phyloP scores from a whole-genome alignment of 768 basidiomycete species.

The Auricularia sp. region DNA sequence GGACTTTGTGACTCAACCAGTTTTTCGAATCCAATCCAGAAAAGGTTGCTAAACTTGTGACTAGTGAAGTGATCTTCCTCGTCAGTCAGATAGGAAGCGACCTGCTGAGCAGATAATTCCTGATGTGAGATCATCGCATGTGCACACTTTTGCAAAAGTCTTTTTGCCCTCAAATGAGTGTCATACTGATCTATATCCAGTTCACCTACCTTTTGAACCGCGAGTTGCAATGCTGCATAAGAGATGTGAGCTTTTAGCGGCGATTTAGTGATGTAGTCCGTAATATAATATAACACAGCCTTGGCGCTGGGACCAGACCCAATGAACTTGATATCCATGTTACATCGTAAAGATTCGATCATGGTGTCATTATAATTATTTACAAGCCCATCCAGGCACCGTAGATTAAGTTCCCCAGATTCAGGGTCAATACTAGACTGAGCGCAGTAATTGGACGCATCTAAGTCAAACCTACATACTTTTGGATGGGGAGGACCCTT shows the following conservation, averaged over 20 bases:
- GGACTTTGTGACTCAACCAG: neutral
- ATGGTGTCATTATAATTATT: slow-evolving; percentile 8
- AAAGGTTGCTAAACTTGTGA: slow-evolving; percentile 10
- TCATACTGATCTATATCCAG: neutral
- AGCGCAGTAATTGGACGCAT: slow-evolving; percentile 8
- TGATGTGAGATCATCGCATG: slow-evolving; percentile 13
- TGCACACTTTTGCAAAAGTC: slow-evolving; percentile 9
- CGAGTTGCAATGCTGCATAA: slow-evolving; percentile 1
- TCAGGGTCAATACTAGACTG: slow-evolving; percentile 6
- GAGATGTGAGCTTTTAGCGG: slow-evolving; percentile 13
- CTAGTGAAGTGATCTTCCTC: slow-evolving; percentile 15
- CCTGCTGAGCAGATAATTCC: slow-evolving; percentile 22
- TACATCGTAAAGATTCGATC: slow-evolving; percentile 9
- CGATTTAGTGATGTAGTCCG: slow-evolving; percentile 29
- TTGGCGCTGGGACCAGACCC: slow-evolving; percentile 23
- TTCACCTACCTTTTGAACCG: slow-evolving; percentile 1
- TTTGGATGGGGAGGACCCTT: slow-evolving; percentile 3
- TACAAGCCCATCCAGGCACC: slow-evolving; percentile 6
- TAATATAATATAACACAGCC: slow-evolving; percentile 25
- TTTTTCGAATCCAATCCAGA: neutral
- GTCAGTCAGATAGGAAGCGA: slow-evolving; percentile 19
- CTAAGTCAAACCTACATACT: slow-evolving; percentile 4
- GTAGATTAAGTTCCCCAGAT: slow-evolving; percentile 5
- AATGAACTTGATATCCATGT: slow-evolving; percentile 12
- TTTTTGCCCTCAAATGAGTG: neutral